Conservation (phyloP, 2,329 filamentous ascomycete genomes). For the Phaeosphaeriaceae sp. region DNA sequence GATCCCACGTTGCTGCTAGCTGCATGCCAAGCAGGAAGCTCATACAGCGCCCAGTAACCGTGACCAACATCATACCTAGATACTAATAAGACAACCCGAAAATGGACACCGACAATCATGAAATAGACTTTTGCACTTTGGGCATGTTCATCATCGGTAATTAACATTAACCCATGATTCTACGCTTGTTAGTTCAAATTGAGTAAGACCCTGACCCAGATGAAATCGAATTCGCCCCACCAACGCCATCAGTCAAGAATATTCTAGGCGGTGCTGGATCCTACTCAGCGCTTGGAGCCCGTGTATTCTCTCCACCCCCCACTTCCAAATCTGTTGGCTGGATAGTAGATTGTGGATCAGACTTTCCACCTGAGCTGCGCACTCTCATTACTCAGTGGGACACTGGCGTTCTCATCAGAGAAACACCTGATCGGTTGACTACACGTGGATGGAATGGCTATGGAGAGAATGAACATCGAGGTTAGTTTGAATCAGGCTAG, state of each 20-base stretch:
- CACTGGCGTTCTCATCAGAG: constrained; percentile 73
- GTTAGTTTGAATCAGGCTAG: constrained; percentile 31
- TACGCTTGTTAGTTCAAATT: constrained; percentile 2
- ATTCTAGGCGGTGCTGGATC: constrained; percentile 89
- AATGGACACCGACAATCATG: constrained; percentile 14
- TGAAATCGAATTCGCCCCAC: constrained; percentile 84
- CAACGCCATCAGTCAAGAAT: constrained; percentile 71
- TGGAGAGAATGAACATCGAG: constrained; percentile 69
- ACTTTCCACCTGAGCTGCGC: constrained; percentile 76
- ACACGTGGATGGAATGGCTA: constrained; percentile 96
- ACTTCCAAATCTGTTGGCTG: constrained; percentile 76
- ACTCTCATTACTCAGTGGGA: constrained; percentile 74
- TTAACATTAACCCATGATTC: background rate
- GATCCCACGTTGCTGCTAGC: constrained; percentile 16
- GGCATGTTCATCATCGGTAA: constrained; percentile 70
- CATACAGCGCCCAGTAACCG: constrained; percentile 3
- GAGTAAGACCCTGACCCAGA: constrained; percentile 60
- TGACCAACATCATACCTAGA: constrained; percentile 3
- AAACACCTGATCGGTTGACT: constrained; percentile 71
- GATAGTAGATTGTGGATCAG: constrained; percentile 88
- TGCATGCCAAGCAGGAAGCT: constrained; percentile 19
- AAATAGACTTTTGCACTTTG: constrained; percentile 64
- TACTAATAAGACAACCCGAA: constrained; percentile 1
- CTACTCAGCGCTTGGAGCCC: constrained; percentile 85
- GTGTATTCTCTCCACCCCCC: constrained; percentile 77